Conservation (phyloP, 345 rosid species). For the Eucalyptus sp. region DNA sequence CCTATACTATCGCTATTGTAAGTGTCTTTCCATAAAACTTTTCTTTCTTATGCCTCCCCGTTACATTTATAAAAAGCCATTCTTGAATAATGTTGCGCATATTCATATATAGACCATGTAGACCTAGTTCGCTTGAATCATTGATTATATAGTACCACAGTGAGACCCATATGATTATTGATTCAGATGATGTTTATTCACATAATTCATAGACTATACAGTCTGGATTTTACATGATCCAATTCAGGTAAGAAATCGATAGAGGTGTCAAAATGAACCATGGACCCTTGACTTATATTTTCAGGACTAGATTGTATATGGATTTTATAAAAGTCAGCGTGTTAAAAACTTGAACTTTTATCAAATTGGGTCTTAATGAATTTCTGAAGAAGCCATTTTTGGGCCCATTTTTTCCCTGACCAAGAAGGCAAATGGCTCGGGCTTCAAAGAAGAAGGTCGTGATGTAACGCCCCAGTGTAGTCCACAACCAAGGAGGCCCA, state of each 20-base stretch:
- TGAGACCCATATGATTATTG: neutral
- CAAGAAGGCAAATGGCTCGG: neutral
- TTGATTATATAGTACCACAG: neutral
- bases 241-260: neutral
- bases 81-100: neutral
- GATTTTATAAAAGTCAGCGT: neutral
- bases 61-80: neutral
- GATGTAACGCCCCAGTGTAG: neutral
- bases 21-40: neutral
- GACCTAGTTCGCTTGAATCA: neutral
- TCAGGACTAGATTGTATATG: neutral
- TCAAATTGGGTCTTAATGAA: neutral
- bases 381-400: neutral
- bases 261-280: neutral
- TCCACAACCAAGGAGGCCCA: too few species aligned
- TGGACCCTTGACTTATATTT: neutral
- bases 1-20: neutral
- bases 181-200: neutral
- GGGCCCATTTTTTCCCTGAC: neutral
- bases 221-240: neutral
- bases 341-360: neutral
- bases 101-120: neutral
- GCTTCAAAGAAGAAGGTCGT: neutral
- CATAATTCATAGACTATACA: neutral
- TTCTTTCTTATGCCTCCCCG: neutral